Base-by-base conservation (phyloP, 805 yeast genomes). In the Ogataea pilisensis region DNA sequence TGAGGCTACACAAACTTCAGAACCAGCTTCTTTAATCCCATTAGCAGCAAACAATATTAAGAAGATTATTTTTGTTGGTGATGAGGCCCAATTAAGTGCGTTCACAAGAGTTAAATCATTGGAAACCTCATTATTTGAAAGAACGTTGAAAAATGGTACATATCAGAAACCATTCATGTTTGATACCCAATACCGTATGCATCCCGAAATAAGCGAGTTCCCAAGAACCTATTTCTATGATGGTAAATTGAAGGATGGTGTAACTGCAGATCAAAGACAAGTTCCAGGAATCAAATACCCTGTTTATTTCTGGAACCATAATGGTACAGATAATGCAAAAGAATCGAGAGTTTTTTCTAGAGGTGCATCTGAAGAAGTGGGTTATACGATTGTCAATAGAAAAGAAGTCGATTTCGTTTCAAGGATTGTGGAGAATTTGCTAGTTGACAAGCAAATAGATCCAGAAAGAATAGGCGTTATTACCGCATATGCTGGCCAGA, bases 151-250 rank as follows among this genome's bases (percentile, higher is more conserved):
- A 31, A 82, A 80, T 57, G 85, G 83, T 3, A 72, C 82, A 0
- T 80, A 77, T 53, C 61, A 65, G 22, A 68, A 70, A 12, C 83
- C 85, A 2, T 78, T 75, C 47, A 78, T 82, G 87, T 69, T 83
- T 52, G 80, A 82, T 50, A 77, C 80, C 1, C 99, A 91, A 58
- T 91, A 91, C 59, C 91, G 99, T 68, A 91, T 93, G 99, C 95
- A 93, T 60, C 96, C 98, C 0, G 80, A 72, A 4, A 93, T 93
- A 33, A 84, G 96, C 27, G 65, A 56, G 38, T 93, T 93, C 60
- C 96, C 99, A 1, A 82, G 96, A 35, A 57, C 62, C 7, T 81
- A 82, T 52, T 93, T 93, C 57, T 93, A 93, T 57, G 61, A 76
- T 13, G 80, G 85, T 2, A 70, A 72, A 43, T 70, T 93, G 45